Conservation (phyloP, 768 basidiomycete genomes). For the Tylopilus plumbeoviolaceoides region DNA sequence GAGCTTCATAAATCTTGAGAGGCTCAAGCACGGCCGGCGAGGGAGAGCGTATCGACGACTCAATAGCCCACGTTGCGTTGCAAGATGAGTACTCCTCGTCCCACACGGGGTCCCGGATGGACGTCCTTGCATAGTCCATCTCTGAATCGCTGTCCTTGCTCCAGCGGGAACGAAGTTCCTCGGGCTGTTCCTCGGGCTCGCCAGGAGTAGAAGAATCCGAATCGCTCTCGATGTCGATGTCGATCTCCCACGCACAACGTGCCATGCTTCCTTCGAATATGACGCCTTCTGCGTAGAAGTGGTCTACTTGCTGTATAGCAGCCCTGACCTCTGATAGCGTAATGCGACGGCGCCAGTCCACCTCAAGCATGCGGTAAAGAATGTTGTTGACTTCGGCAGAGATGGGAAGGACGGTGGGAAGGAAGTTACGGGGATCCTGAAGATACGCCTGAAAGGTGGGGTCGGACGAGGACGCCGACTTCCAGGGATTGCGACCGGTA, state of each 20-base stretch:
- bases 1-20: constrained; percentile 42
- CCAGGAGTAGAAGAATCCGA: constrained; percentile 52
- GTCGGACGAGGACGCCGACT: constrained; percentile 76
- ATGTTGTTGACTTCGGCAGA: constrained; percentile 70
- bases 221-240: constrained; percentile 60
- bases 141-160: constrained; percentile 46
- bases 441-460: constrained; percentile 88
- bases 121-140: constrained; percentile 31
- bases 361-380: constrained; percentile 66
- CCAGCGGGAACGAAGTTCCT: constrained; percentile 51
- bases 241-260: constrained; percentile 72
- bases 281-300: constrained; percentile 71
- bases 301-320: constrained; percentile 51
- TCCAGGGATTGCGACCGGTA: constrained; percentile 96
- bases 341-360: constrained; percentile 58
- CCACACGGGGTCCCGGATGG: constrained; percentile 29
- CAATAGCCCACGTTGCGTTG: constrained; percentile 53
- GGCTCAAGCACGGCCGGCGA: constrained; percentile 36
- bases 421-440: constrained; percentile 69
- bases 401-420: constrained; percentile 82
- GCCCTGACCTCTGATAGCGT: constrained; percentile 47
- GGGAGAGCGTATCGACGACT: constrained; percentile 47
- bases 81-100: constrained; percentile 40
- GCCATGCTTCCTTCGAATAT: constrained; percentile 81
- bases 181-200: constrained; percentile 35